Percentiles rank a stretch among this genome's conserved stretches.
These are phyloP conservation scores for Erythrobasidium yunnanense DNA, from an alignment of 768 basidiomycete genomes.

Conservation along the genomic window DNA sequence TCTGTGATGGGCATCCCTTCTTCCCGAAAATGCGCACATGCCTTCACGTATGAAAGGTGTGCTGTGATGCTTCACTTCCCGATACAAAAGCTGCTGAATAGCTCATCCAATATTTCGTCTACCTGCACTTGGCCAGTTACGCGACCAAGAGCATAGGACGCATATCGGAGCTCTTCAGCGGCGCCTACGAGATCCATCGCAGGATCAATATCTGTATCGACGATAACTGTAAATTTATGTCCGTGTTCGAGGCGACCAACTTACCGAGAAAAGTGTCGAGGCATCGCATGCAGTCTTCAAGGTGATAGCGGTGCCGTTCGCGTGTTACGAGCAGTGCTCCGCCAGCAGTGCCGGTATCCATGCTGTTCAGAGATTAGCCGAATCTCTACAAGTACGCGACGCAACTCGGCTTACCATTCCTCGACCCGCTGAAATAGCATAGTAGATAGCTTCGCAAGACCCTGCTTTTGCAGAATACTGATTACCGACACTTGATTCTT, in stretches of 20 bases:
- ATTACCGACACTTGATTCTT: neutral
- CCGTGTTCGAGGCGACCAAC: neutral
- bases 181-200: constrained; percentile 62
- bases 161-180: constrained; percentile 80
- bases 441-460: neutral
- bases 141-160: constrained; percentile 67
- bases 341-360: neutral
- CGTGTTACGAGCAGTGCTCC: neutral
- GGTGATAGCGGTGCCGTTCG: constrained; percentile 16
- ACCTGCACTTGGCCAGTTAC: constrained; percentile 67
- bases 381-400: neutral
- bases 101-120: constrained; percentile 69
- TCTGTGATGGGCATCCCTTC: too few species aligned
- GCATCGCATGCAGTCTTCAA: constrained; percentile 44
- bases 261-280: constrained; percentile 55
- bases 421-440: neutral
- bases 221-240: neutral
- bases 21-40: too few species aligned
- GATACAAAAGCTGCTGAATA: constrained; percentile 81
- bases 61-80: constrained; percentile 56
- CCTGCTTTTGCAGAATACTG: neutral
- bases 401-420: neutral
- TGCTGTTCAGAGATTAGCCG: neutral
- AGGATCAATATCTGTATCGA: constrained; percentile 44
- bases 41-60: too few species aligned